Evolutionary conservation across 257 asterid species (phyloP).

Genomic region (Dorcoceras hygrometricum): DNA sequence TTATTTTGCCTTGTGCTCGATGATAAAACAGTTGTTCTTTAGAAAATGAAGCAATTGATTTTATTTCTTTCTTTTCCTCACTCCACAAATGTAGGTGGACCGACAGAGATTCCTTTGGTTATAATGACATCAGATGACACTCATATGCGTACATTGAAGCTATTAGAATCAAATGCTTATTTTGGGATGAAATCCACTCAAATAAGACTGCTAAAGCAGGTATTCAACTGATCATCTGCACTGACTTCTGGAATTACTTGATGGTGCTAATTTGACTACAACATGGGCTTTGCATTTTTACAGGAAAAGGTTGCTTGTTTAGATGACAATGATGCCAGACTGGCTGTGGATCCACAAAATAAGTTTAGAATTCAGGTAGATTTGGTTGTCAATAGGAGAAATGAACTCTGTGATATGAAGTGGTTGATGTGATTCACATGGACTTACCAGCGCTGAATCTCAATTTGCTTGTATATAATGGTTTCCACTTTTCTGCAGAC

Average conservation of each 20-base stretch:
- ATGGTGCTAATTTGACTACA: slow-evolving; percentile 13
- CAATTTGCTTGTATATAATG: slow-evolving; percentile 11
- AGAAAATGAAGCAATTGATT: slow-evolving; percentile 1
- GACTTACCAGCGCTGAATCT: not conserved
- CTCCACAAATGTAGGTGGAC: slow-evolving; percentile 47
- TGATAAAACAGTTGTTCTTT: slow-evolving; percentile 1
- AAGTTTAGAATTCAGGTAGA: slow-evolving; percentile 85
- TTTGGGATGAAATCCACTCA: slow-evolving; percentile 95
- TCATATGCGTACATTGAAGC: slow-evolving; percentile 65
- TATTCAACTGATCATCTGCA: slow-evolving; percentile 27
- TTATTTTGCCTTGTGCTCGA: slow-evolving; percentile 13
- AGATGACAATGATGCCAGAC: slow-evolving; percentile 90
- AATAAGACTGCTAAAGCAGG: slow-evolving; percentile 92
- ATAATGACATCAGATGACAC: slow-evolving; percentile 99
- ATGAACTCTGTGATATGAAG: slow-evolving; percentile 14
- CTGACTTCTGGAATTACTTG: slow-evolving; percentile 1
- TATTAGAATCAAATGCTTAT: slow-evolving; percentile 70
- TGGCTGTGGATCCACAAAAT: slow-evolving; percentile 78
- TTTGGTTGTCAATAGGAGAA: slow-evolving; percentile 12
- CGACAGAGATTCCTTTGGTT: slow-evolving; percentile 73
- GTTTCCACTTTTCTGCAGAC: slow-evolving; percentile 45
- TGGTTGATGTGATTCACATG: slow-evolving; percentile 18
- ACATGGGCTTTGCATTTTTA: slow-evolving; percentile 25
- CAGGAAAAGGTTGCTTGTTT: slow-evolving; percentile 99
- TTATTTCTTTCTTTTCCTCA: slow-evolving; percentile 10